Evolutionary conservation across 1,139 yeast species (phyloP).

Genomic region (Yamadazyma sp.): DNA sequence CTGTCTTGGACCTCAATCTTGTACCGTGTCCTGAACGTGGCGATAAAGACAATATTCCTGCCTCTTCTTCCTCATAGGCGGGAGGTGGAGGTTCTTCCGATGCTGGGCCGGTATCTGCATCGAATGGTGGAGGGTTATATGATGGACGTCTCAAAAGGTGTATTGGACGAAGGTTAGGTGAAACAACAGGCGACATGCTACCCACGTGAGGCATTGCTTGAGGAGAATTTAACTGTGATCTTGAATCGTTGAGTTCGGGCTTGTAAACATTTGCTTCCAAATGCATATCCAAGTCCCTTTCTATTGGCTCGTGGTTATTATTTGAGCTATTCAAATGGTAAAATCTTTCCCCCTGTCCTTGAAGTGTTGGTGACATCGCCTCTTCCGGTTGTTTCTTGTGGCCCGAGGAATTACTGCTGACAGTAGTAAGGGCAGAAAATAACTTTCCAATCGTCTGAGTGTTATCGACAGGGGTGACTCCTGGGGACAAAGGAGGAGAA

Average conservation of each 20-base stretch:
- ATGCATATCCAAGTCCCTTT: slow-evolving; percentile 45
- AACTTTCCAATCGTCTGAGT: slow-evolving; percentile 18
- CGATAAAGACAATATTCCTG: neutral
- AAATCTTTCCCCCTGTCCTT: slow-evolving; percentile 20
- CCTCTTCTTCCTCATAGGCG: slow-evolving; percentile 31
- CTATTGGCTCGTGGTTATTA: slow-evolving; percentile 40
- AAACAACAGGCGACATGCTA: slow-evolving; percentile 38
- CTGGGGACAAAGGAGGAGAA: slow-evolving; percentile 52
- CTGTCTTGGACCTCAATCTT: slow-evolving; percentile 11
- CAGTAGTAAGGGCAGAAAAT: slow-evolving; percentile 14
- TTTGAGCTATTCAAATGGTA: slow-evolving; percentile 27
- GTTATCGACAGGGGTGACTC: slow-evolving; percentile 48
- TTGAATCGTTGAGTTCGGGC: slow-evolving; percentile 44
- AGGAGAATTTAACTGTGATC: slow-evolving; percentile 48
- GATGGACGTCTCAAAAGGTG: slow-evolving; percentile 38
- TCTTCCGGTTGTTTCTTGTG: slow-evolving; percentile 4
- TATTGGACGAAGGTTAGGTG: slow-evolving; percentile 37
- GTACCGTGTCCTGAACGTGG: neutral
- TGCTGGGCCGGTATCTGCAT: slow-evolving; percentile 33
- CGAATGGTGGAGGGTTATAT: slow-evolving; percentile 44
- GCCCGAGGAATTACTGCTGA: slow-evolving; percentile 12
- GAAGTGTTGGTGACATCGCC: slow-evolving; percentile 2
- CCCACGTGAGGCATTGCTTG: slow-evolving; percentile 55
- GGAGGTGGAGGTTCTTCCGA: slow-evolving; percentile 32
- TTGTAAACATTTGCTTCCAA: slow-evolving; percentile 61